These are phyloP conservation scores for Dendrobium officinale DNA, from an alignment of 106 monocot genomes.

Conservation along the genomic window DNA sequence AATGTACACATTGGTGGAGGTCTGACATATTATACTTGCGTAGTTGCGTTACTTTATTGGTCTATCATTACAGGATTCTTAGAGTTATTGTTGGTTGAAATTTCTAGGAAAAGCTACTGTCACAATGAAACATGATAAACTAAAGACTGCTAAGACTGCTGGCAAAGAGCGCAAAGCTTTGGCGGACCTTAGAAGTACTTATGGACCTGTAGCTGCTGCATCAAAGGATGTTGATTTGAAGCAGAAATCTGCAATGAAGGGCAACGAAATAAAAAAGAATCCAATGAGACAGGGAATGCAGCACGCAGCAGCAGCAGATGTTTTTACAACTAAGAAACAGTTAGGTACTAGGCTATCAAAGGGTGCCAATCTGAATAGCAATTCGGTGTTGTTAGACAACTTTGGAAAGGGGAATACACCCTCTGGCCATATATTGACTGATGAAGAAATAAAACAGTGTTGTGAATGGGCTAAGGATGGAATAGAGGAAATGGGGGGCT, in stretches of 20 bases:
- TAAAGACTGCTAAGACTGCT: neutral
- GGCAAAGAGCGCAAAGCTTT: constrained; percentile 10
- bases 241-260: constrained; percentile 2
- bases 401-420: neutral
- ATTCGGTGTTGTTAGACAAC: neutral
- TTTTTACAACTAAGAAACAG: neutral
- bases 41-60: too few relatives aligned
- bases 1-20: constrained; percentile 12
- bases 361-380: constrained; percentile 1
- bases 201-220: neutral
- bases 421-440: neutral
- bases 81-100: neutral
- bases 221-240: constrained; percentile 5
- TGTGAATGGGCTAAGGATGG: too few relatives aligned
- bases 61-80: neutral
- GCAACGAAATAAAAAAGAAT: neutral
- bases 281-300: neutral
- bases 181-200: neutral
- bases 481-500: neutral
- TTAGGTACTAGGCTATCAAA: neutral
- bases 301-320: neutral
- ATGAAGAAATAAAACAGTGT: neutral
- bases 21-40: neutral
- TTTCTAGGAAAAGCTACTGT: neutral
- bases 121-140: neutral